Evolutionary conservation across 1,284 basidiomycete species (phyloP).

Genomic region (Farysia itapuensis): DNA sequence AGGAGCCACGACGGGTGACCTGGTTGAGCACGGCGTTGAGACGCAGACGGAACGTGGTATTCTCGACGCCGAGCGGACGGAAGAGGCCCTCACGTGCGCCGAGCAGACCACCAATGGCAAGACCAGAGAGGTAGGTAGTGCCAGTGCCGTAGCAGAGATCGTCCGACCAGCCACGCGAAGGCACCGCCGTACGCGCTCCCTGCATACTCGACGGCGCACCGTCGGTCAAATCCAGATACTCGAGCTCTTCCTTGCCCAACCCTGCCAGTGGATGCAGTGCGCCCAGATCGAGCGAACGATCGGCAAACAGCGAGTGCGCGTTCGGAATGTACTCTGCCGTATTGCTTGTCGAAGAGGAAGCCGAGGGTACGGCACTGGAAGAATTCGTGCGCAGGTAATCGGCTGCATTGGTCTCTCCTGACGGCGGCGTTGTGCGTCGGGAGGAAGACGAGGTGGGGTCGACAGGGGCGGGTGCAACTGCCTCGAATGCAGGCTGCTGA

Average conservation of each 20-base stretch:
- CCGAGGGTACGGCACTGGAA: slow-evolving; percentile 6
- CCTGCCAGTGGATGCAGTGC: slow-evolving; percentile 68
- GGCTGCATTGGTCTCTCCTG: slow-evolving; percentile 10
- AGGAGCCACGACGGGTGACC: slow-evolving; percentile 91
- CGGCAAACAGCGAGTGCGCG: slow-evolving; percentile 87
- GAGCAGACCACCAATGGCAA: slow-evolving; percentile 90
- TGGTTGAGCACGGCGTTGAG: slow-evolving; percentile 97
- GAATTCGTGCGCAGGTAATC: slow-evolving; percentile 43
- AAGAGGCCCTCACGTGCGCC: slow-evolving; percentile 90
- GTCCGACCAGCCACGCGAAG: slow-evolving; percentile 89
- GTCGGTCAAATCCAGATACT: slow-evolving; percentile 59
- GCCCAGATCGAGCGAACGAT: slow-evolving; percentile 79
- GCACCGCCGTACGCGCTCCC: slow-evolving; percentile 57
- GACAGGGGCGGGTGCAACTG: slow-evolving; percentile 21
- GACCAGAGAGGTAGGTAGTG: slow-evolving; percentile 95
- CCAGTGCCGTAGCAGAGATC: slow-evolving; percentile 99
- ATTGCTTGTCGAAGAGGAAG: background rate
- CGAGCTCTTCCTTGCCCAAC: slow-evolving; percentile 55
- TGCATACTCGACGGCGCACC: slow-evolving; percentile 52
- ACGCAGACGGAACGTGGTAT: slow-evolving; percentile 71
- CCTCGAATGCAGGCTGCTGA: slow-evolving; percentile 25
- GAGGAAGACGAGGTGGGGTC: slow-evolving; percentile 10
- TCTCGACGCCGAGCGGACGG: slow-evolving; percentile 70
- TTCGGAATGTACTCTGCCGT: slow-evolving; percentile 74
- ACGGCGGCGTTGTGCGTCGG: background rate